These are phyloP conservation scores for Boletus rex-veris DNA, from an alignment of 768 basidiomycete genomes.

Conservation along the genomic window DNA sequence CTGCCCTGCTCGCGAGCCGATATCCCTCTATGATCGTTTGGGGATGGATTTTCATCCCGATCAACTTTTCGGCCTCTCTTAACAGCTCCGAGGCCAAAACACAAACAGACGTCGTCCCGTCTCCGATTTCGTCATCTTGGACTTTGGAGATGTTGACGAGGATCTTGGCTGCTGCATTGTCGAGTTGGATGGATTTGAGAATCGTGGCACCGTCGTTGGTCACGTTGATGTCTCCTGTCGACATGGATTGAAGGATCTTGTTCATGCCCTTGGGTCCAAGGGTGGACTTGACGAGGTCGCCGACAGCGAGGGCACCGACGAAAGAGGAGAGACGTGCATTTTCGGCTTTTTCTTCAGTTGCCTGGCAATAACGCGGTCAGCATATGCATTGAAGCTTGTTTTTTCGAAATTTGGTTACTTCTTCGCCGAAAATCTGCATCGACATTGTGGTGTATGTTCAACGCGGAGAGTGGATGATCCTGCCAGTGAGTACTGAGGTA, in stretches of 20 bases:
- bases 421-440: constrained; percentile 67
- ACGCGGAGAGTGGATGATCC: not conserved
- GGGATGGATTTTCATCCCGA: constrained; percentile 90
- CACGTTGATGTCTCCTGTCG: constrained; percentile 89
- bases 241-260: constrained; percentile 94
- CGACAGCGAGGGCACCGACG: constrained; percentile 94
- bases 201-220: constrained; percentile 99
- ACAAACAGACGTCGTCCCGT: constrained; percentile 89
- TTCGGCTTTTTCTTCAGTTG: constrained; percentile 93
- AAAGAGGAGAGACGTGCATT: constrained; percentile 98
- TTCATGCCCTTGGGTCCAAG: constrained; percentile 99
- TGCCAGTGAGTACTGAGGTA: not conserved
- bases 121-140: constrained; percentile 99
- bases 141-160: constrained; percentile 99
- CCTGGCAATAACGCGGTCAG: constrained; percentile 39
- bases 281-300: constrained; percentile 98
- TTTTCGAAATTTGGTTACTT: constrained; percentile 35
- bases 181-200: constrained; percentile 93
- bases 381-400: not conserved
- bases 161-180: constrained; percentile 99
- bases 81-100: constrained; percentile 90
- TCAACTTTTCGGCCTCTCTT: constrained; percentile 93
- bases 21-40: constrained; percentile 98
- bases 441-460: constrained; percentile 30
- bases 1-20: constrained; percentile 84